Evolutionary conservation across 139 green algal species (phyloP).

Genomic region (Micromonas pusilla): DNA sequence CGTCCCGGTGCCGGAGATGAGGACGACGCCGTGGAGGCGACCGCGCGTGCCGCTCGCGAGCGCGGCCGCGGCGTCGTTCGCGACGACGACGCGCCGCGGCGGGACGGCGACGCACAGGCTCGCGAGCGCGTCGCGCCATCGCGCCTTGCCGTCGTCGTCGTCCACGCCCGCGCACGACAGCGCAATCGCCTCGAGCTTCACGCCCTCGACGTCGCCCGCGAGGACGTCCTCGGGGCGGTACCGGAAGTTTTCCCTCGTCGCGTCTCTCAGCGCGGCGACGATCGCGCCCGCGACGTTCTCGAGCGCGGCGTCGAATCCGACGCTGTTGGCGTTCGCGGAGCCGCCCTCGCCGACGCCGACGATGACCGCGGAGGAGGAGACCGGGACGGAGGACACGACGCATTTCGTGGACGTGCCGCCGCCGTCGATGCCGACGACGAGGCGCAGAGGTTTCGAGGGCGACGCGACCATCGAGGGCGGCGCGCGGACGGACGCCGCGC

Average conservation of each 20-base stretch:
- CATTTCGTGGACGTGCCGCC: neutral
- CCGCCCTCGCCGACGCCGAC: neutral
- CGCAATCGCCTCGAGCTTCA: neutral
- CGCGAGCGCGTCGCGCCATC: neutral
- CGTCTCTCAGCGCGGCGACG: neutral
- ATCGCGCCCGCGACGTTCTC: neutral
- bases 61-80: conserved; percentile 34
- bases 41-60: conserved; percentile 32
- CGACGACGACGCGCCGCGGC: neutral
- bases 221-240: neutral
- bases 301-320: neutral
- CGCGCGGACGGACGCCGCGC: too few species aligned
- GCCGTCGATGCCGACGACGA: neutral
- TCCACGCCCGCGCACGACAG: neutral
- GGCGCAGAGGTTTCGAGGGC: neutral
- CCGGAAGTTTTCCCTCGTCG: neutral
- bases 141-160: neutral
- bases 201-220: neutral
- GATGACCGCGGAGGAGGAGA: too few species aligned
- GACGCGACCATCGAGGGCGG: neutral
- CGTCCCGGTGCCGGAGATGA: conserved; percentile 33
- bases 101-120: neutral
- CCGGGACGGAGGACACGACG: too few species aligned
- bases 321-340: neutral
- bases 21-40: conserved; percentile 20